These are phyloP conservation scores for Dalbergia cochinchinensis DNA, from an alignment of 306 rosid genomes.

Conservation along the genomic window DNA sequence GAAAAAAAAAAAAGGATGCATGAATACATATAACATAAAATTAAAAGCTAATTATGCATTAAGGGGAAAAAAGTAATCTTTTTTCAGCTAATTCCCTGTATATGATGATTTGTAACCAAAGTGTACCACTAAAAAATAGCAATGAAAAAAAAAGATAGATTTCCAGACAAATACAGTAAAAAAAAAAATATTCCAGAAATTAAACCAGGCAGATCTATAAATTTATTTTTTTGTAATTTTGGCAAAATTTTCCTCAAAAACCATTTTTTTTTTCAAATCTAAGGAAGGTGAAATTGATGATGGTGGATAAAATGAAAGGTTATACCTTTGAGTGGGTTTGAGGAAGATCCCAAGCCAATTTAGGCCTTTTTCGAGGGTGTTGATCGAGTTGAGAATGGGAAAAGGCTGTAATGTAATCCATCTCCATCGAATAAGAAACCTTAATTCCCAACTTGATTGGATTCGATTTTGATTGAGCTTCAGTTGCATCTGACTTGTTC, in stretches of 20 bases:
- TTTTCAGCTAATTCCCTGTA: slow-evolving; percentile 3
- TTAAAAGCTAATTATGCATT: background rate
- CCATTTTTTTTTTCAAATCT: background rate
- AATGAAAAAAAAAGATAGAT: background rate
- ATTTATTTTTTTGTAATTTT: no score
- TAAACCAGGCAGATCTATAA: slow-evolving; percentile 21
- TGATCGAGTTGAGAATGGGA: slow-evolving; percentile 59
- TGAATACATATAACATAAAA: background rate
- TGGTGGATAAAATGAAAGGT: no score
- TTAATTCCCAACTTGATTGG: slow-evolving; percentile 35
- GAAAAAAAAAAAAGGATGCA: background rate
- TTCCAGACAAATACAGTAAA: background rate
- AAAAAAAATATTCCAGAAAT: background rate
- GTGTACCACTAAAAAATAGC: background rate
- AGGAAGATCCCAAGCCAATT: slow-evolving; percentile 60
- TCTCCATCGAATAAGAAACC: slow-evolving; percentile 50
- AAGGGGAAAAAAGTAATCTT: background rate
- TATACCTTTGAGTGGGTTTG: slow-evolving; percentile 58
- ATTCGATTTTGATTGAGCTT: slow-evolving; percentile 22
- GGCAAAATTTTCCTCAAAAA: no score
- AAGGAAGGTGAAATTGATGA: background rate
- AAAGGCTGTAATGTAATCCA: slow-evolving; percentile 56
- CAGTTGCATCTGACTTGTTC: background rate
- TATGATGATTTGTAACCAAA: background rate
- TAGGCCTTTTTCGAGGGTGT: slow-evolving; percentile 64